A percentile compares a stretch with the other conserved stretches of the same genome.
These are phyloP conservation scores for Cyberlindnera subsufficiens DNA, from an alignment of 805 yeast species.

Conservation along the genomic window DNA sequence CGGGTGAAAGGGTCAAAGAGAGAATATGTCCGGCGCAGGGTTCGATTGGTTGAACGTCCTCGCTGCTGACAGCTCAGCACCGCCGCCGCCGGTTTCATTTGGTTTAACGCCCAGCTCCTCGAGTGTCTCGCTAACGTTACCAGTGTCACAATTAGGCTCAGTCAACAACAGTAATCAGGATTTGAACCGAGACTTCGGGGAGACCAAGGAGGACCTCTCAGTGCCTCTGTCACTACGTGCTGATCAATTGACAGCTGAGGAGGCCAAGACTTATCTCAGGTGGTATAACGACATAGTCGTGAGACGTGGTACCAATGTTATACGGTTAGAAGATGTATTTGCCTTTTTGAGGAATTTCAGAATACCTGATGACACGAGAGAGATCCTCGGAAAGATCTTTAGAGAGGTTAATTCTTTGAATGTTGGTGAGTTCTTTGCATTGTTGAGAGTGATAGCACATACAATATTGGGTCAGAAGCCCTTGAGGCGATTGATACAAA, in stretches of 20 bases:
- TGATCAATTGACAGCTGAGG: slow-evolving; percentile 68
- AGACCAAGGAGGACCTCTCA: slow-evolving; percentile 31
- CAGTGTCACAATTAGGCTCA: slow-evolving; percentile 1
- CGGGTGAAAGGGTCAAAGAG: too few species aligned
- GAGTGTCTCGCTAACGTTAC: background rate
- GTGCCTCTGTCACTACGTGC: slow-evolving; percentile 62
- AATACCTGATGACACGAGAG: slow-evolving; percentile 44
- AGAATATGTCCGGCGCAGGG: slow-evolving; percentile 22
- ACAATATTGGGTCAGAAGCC: slow-evolving; percentile 51
- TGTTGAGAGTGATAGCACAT: slow-evolving; percentile 75
- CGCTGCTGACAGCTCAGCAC: slow-evolving; percentile 23
- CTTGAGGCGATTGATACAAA: slow-evolving; percentile 42
- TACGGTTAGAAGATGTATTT: slow-evolving; percentile 73
- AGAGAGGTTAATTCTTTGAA: slow-evolving; percentile 55
- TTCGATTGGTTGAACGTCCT: slow-evolving; percentile 49
- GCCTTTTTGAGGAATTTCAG: slow-evolving; percentile 74
- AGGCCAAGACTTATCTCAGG: slow-evolving; percentile 77
- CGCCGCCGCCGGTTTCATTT: slow-evolving; percentile 51
- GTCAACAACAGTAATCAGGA: background rate
- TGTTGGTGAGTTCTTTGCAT: slow-evolving; percentile 87
- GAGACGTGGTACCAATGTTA: slow-evolving; percentile 60
- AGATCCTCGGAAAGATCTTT: slow-evolving; percentile 46
- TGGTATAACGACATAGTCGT: slow-evolving; percentile 88
- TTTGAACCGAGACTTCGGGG: background rate
- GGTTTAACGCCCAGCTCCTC: slow-evolving; percentile 25